Percentiles rank a stretch among this genome's conserved stretches.
These are phyloP conservation scores for Boletales sp. DNA, from an alignment of 768 basidiomycete species.

Conservation along the genomic window DNA sequence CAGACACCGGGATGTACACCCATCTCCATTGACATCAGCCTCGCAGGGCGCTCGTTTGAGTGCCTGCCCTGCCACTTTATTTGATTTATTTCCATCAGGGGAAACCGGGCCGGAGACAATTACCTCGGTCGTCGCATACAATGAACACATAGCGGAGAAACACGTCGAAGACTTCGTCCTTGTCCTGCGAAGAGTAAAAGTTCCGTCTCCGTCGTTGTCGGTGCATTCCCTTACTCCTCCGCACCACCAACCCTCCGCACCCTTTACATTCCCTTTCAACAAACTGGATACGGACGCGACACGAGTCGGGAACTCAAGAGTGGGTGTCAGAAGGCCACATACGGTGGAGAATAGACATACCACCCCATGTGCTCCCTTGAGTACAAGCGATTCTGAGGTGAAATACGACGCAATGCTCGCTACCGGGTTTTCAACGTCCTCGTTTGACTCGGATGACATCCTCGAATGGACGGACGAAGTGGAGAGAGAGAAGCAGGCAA, in stretches of 20 bases:
- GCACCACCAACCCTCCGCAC: neutral
- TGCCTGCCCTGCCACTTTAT: no score
- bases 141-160: neutral
- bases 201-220: neutral
- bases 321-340: neutral
- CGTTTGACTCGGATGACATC: slow-evolving; percentile 7
- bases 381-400: slow-evolving; percentile 1
- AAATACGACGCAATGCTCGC: slow-evolving; percentile 8
- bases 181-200: neutral
- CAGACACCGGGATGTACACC: no score
- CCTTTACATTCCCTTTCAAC: neutral
- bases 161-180: slow-evolving; percentile 2
- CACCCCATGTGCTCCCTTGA: neutral
- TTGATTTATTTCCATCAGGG: no score
- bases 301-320: neutral
- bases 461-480: slow-evolving; percentile 14
- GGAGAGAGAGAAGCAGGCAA: slow-evolving; percentile 8
- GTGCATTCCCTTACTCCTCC: neutral
- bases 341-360: neutral
- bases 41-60: no score
- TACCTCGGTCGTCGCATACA: neutral
- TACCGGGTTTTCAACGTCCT: slow-evolving; percentile 9
- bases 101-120: neutral
- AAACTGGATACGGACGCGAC: neutral
- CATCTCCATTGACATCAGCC: no score